Conservation (phyloP, 805 yeast species). For the Metschnikowia kofuensis region DNA sequence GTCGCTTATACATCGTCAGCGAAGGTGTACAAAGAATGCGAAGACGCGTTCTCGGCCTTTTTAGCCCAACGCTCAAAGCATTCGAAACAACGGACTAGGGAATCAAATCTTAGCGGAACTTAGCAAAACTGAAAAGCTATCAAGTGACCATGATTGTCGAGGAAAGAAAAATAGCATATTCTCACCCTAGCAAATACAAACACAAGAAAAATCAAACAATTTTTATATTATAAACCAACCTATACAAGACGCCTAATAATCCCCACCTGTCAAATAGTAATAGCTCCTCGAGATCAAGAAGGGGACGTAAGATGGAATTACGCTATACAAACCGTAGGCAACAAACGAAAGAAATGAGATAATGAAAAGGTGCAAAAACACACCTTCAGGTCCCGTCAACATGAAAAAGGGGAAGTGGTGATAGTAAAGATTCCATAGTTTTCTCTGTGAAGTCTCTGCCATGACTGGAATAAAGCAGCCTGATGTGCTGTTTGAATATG, state of each 20-base stretch:
- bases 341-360: slow-evolving; percentile 16
- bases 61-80: neutral
- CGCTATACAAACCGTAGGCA: slow-evolving; percentile 17
- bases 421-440: slow-evolving; percentile 30
- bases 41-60: slow-evolving; percentile 3
- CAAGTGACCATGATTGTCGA: no score
- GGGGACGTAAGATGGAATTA: slow-evolving; percentile 27
- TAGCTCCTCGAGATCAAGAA: slow-evolving; percentile 30
- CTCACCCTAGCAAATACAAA: no score
- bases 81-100: neutral
- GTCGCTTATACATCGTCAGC: slow-evolving; percentile 19
- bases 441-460: slow-evolving; percentile 7
- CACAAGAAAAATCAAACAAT: neutral
- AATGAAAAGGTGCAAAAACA: slow-evolving; percentile 20
- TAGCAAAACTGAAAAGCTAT: no score
- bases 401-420: slow-evolving; percentile 47
- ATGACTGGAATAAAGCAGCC: neutral
- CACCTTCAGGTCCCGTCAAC: slow-evolving; percentile 46
- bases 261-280: slow-evolving; percentile 35
- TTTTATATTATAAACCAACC: slow-evolving; percentile 3
- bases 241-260: slow-evolving; percentile 7
- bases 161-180: neutral
- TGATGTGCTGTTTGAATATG: no score
- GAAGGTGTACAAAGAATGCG: slow-evolving; percentile 2
- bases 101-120: no score